Conservation (phyloP, 805 yeast genomes). For the Ogataea angusta region DNA sequence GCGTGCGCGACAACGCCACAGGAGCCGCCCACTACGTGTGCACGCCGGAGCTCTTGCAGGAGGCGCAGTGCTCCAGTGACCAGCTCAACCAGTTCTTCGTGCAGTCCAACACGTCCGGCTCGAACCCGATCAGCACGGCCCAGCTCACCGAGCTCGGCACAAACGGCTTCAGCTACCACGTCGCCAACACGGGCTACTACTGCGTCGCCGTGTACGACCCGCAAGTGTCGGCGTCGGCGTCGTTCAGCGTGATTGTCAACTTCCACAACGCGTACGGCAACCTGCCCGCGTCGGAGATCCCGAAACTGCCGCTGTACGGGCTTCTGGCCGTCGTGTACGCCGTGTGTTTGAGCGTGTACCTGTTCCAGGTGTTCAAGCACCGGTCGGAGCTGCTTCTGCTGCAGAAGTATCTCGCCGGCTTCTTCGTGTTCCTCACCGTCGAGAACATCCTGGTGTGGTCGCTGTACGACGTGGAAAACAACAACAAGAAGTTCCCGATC, state of each 20-base stretch:
- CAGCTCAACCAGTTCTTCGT: slow-evolving; percentile 65
- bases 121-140: slow-evolving; percentile 55
- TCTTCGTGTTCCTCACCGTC: slow-evolving; percentile 74
- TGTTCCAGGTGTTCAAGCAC: slow-evolving; percentile 80
- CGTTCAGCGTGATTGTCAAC: slow-evolving; percentile 64
- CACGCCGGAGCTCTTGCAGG: slow-evolving; percentile 60
- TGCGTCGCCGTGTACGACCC: slow-evolving; percentile 75
- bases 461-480: slow-evolving; percentile 78
- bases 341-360: slow-evolving; percentile 75
- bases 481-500: slow-evolving; percentile 35
- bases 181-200: slow-evolving; percentile 82
- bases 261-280: slow-evolving; percentile 93
- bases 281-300: slow-evolving; percentile 84
- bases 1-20: slow-evolving; percentile 42
- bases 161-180: slow-evolving; percentile 58
- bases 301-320: slow-evolving; percentile 87
- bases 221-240: slow-evolving; percentile 25
- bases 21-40: slow-evolving; percentile 64
- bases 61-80: slow-evolving; percentile 50
- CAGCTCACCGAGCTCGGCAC: slow-evolving; percentile 55
- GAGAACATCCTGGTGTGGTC: slow-evolving; percentile 92
- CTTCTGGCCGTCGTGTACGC: slow-evolving; percentile 79
- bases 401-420: slow-evolving; percentile 85
- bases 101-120: slow-evolving; percentile 37
- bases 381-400: slow-evolving; percentile 84